phyloP scores from a whole-genome alignment of 176 grass and related monocot genomes.

The Zea luxurians region DNA sequence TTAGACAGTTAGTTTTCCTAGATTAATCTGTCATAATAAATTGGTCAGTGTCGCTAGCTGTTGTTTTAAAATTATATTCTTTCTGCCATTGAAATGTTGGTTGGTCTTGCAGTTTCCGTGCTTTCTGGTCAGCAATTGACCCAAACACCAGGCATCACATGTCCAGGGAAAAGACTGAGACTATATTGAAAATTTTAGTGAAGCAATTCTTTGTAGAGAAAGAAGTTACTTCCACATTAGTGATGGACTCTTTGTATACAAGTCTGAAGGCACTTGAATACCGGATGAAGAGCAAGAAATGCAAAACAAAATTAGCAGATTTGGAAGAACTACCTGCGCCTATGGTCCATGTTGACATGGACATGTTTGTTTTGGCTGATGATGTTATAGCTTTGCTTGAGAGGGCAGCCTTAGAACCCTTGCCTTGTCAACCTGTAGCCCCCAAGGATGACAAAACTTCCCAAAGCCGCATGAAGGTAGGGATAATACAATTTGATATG shows the following conservation, averaged over 20 bases:
- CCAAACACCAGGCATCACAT: conserved; percentile 52
- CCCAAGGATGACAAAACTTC: conserved; percentile 76
- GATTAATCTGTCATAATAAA: conserved; percentile 9
- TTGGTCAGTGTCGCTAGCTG: not conserved
- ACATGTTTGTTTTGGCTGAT: conserved; percentile 88
- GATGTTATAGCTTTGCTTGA: conserved; percentile 83
- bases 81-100: conserved; percentile 25
- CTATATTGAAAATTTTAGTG: conserved; percentile 73
- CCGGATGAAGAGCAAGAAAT: conserved; percentile 66
- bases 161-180: conserved; percentile 75
- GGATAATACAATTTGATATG: conserved; percentile 22
- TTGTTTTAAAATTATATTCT: not conserved
- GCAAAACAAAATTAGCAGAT: conserved; percentile 56
- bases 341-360: conserved; percentile 64
- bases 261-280: conserved; percentile 71
- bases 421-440: conserved; percentile 59
- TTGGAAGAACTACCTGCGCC: conserved; percentile 65
- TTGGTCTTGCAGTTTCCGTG: conserved; percentile 69
- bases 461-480: conserved; percentile 68
- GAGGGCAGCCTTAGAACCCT: conserved; percentile 62
- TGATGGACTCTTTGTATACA: conserved; percentile 87
- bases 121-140: conserved; percentile 76
- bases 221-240: conserved; percentile 90
- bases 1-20: conserved; percentile 38
- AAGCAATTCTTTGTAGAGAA: conserved; percentile 95